These are phyloP conservation scores for Ganoderma boninense DNA, from an alignment of 1,284 basidiomycete species.

Conservation along the genomic window DNA sequence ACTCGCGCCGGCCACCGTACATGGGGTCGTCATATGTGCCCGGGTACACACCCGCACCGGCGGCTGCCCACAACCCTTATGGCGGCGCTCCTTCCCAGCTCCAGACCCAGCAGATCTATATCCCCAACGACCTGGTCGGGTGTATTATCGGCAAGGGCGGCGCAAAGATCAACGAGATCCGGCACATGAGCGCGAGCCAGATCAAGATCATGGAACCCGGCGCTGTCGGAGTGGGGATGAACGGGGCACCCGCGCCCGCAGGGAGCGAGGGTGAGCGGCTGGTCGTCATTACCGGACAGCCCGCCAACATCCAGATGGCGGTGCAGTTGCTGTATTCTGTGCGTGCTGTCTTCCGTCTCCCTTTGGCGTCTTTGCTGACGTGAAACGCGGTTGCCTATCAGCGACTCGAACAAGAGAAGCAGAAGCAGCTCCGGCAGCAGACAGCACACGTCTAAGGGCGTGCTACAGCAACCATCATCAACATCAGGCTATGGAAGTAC, in stretches of 20 bases:
- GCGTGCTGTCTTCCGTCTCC: constrained; percentile 42
- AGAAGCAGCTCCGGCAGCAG: constrained; percentile 74
- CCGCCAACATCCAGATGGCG: constrained; percentile 95
- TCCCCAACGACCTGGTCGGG: constrained; percentile 97
- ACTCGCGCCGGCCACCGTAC: constrained; percentile 57
- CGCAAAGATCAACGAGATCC: constrained; percentile 98
- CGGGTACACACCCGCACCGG: constrained; percentile 53
- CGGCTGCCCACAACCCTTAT: constrained; percentile 30
- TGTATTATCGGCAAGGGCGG: constrained; percentile 99
- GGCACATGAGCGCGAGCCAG: constrained; percentile 92
- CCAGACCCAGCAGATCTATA: constrained; percentile 98
- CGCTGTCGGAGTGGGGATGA: constrained; percentile 71
- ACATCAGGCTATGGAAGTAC: not conserved
- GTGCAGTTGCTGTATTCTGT: constrained; percentile 94
- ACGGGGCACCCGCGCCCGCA: constrained; percentile 73
- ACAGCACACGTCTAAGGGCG: constrained; percentile 20
- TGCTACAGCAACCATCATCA: not conserved
- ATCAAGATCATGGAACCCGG: constrained; percentile 99
- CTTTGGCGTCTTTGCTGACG: constrained; percentile 5
- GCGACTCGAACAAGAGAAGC: constrained; percentile 90
- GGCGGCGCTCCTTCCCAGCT: constrained; percentile 58
- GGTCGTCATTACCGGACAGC: constrained; percentile 95
- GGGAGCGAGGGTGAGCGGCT: constrained; percentile 86
- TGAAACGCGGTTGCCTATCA: constrained; percentile 39
- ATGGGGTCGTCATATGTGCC: constrained; percentile 78